A percentile compares a stretch with the other conserved stretches of the same genome.
Conservation (phyloP, 129 eudicot species). For the Flaveria sonorensis region DNA sequence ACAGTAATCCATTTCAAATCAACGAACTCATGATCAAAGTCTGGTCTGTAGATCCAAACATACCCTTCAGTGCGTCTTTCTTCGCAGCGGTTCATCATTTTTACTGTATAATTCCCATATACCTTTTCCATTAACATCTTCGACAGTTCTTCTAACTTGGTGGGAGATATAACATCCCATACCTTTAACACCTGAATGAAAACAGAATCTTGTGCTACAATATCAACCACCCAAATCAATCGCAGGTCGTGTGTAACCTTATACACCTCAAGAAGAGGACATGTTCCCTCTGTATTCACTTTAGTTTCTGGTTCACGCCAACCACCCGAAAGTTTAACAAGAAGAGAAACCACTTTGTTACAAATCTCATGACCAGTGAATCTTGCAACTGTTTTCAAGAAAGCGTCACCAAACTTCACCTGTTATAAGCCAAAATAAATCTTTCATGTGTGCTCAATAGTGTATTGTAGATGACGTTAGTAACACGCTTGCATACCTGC, state of each 20-base stretch:
- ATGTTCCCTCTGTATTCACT: constrained; percentile 29
- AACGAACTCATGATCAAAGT: background rate
- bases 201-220: constrained; percentile 37
- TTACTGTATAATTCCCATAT: constrained; percentile 45
- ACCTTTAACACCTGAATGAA: constrained; percentile 58
- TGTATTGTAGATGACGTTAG: background rate
- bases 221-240: constrained; percentile 55
- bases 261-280: constrained; percentile 38
- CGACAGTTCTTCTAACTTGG: constrained; percentile 43
- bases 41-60: background rate
- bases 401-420: constrained; percentile 49
- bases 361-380: constrained; percentile 16
- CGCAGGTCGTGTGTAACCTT: constrained; percentile 29
- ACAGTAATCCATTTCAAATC: background rate
- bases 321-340: constrained; percentile 53
- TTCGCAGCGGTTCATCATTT: constrained; percentile 48
- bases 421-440: background rate
- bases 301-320: constrained; percentile 39
- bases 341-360: constrained; percentile 43
- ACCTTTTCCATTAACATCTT: constrained; percentile 32
- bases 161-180: constrained; percentile 49
- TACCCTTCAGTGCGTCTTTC: constrained; percentile 51
- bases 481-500: constrained; percentile 46
- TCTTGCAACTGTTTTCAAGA: constrained; percentile 40
- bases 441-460: background rate